Percentiles rank a stretch among this genome's conserved stretches.
Evolutionary conservation across 208 protist species (phyloP).

Genomic region (Kentomonas sorsogonicus): DNA sequence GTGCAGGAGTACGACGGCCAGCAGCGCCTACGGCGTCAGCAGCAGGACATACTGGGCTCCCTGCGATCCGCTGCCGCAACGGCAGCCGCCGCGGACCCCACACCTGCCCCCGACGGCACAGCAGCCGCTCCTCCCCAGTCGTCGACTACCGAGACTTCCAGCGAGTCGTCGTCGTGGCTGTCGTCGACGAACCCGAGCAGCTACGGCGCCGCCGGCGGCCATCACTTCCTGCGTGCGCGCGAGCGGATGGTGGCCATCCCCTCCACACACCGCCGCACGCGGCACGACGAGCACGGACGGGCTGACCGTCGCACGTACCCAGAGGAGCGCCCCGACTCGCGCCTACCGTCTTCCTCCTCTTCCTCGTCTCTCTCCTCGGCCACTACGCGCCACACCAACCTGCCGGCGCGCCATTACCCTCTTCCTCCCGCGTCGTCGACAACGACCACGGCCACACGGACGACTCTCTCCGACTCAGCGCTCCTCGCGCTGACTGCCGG

Average conservation of each 20-base stretch:
- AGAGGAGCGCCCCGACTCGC: constrained; percentile 12
- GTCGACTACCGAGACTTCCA: background rate
- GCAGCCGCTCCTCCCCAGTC: background rate
- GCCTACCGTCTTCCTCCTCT: constrained; percentile 9
- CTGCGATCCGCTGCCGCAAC: constrained; percentile 16
- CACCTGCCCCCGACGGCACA: background rate
- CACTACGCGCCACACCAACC: constrained; percentile 7
- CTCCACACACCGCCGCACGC: background rate
- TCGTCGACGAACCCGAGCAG: constrained; percentile 48
- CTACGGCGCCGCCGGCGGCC: constrained; percentile 20
- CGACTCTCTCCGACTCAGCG: too few relatives aligned
- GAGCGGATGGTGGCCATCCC: background rate
- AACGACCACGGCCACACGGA: constrained; percentile 1
- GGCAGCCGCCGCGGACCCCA: background rate
- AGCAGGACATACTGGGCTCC: constrained; percentile 11
- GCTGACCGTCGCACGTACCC: too few relatives aligned
- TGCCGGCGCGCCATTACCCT: too few relatives aligned
- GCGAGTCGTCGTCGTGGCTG: constrained; percentile 26
- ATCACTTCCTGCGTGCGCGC: constrained; percentile 22
- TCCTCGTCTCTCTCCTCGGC: constrained; percentile 4
- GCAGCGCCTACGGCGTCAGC: constrained; percentile 6
- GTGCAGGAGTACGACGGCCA: constrained; percentile 42
- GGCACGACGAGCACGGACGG: background rate
- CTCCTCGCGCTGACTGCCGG: too few relatives aligned
- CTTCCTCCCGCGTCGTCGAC: too few relatives aligned